phyloP scores from a whole-genome alignment of 805 yeast species.

The Candida schatavii region DNA sequence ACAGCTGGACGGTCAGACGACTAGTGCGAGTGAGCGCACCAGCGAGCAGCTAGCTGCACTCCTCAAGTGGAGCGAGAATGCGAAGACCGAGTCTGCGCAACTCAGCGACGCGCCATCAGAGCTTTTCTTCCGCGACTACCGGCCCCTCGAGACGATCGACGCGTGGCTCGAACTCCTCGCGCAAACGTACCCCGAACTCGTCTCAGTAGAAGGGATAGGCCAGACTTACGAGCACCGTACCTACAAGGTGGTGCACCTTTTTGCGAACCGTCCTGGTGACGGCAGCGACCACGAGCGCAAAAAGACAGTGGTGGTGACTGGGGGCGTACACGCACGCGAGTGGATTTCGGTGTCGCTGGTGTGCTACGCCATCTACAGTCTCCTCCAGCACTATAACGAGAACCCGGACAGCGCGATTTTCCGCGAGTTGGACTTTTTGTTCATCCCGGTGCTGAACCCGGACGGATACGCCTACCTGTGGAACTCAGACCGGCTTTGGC shows the following conservation, averaged over 20 bases:
- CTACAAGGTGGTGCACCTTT: constrained; percentile 57
- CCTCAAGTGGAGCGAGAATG: too few relatives aligned
- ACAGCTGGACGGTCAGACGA: too few relatives aligned
- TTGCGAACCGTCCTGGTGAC: constrained; percentile 47
- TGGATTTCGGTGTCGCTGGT: constrained; percentile 79
- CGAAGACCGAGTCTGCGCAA: too few relatives aligned
- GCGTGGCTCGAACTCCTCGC: constrained; percentile 66
- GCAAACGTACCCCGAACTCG: constrained; percentile 60
- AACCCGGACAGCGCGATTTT: constrained; percentile 46
- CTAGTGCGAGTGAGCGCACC: constrained; percentile 12
- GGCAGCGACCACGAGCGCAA: constrained; percentile 32
- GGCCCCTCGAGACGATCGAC: constrained; percentile 65
- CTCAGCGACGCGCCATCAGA: constrained; percentile 28
- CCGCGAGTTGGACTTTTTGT: constrained; percentile 62
- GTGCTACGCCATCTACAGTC: constrained; percentile 48
- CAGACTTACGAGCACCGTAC: constrained; percentile 72
- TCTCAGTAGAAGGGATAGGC: constrained; percentile 69
- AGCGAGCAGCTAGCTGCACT: constrained; percentile 9
- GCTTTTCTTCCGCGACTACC: constrained; percentile 66
- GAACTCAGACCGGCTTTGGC: constrained; percentile 79
- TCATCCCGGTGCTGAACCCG: constrained; percentile 84
- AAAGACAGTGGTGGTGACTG: constrained; percentile 71
- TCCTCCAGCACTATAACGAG: constrained; percentile 27
- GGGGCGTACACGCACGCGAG: constrained; percentile 88
- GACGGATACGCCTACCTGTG: constrained; percentile 89